These are phyloP conservation scores for Corchorus capsularis DNA, from an alignment of 345 rosid species.

Conservation along the genomic window DNA sequence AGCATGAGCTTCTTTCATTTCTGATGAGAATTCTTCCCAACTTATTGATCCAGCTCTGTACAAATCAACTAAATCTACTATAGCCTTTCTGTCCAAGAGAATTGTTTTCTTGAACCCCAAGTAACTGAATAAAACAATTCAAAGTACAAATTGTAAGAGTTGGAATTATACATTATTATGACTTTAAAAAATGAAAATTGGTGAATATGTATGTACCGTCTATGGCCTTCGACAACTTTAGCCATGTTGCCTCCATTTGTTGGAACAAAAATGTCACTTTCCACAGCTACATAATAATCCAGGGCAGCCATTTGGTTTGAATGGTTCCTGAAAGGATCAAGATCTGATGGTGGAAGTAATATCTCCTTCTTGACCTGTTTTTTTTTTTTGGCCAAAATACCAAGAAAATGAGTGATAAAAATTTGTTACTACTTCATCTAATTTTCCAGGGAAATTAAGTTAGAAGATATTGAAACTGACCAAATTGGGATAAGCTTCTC, in stretches of 20 bases:
- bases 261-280: conserved; percentile 50
- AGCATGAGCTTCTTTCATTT: conserved; percentile 44
- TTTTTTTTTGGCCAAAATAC: neutral
- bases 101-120: conserved; percentile 50
- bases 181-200: neutral
- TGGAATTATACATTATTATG: neutral
- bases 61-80: conserved; percentile 47
- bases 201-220: conserved; percentile 22
- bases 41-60: conserved; percentile 36
- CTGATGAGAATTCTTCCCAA: conserved; percentile 45
- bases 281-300: conserved; percentile 50
- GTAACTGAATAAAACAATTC: conserved; percentile 31
- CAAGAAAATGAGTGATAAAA: neutral
- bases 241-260: conserved; percentile 59
- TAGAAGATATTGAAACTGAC: conserved; percentile 26
- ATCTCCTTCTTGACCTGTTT: conserved; percentile 43
- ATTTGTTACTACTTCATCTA: neutral
- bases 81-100: conserved; percentile 35
- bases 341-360: conserved; percentile 39
- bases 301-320: conserved; percentile 53
- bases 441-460: neutral
- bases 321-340: conserved; percentile 42
- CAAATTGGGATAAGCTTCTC: conserved; percentile 42
- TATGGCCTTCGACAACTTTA: conserved; percentile 49
- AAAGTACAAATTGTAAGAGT: no score